Conservation (phyloP, 352 stramenopile species). For the Phytopythium chamaehyphon region DNA sequence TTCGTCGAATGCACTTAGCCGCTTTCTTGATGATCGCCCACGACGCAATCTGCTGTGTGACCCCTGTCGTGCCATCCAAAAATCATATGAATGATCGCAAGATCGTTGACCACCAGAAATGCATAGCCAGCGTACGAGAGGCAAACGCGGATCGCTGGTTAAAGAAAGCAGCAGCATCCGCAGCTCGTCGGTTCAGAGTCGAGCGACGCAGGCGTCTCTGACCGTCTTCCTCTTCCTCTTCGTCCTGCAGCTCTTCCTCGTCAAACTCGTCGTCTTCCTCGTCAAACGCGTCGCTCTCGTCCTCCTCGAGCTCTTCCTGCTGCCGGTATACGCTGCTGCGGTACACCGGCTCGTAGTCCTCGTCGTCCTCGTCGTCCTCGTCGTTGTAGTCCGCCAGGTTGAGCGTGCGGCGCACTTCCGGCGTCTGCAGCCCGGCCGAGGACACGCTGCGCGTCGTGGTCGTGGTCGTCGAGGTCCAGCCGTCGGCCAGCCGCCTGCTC, state of each 20-base stretch:
- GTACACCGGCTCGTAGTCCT: constrained; percentile 19
- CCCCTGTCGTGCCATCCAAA: background rate
- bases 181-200: constrained; percentile 26
- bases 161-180: constrained; percentile 27
- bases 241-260: constrained; percentile 19
- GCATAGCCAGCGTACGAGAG: background rate
- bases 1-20: constrained; percentile 19
- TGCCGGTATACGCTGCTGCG: constrained; percentile 10
- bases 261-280: constrained; percentile 35
- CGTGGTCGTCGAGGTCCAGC: background rate
- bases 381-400: constrained; percentile 36
- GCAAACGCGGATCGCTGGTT: constrained; percentile 3
- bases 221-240: constrained; percentile 28
- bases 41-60: constrained; percentile 13
- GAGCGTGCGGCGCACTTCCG: constrained; percentile 61
- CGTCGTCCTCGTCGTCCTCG: constrained; percentile 38
- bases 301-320: constrained; percentile 13
- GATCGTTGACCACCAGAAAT: no score
- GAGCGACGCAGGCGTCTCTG: constrained; percentile 19
- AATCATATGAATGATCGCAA: background rate
- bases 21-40: constrained; percentile 21
- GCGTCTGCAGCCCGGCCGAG: constrained; percentile 30
- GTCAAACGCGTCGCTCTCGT: constrained; percentile 17
- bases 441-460: background rate
- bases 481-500: background rate